These are phyloP conservation scores for Starmerella apis DNA, from an alignment of 805 yeast genomes.

Conservation along the genomic window DNA sequence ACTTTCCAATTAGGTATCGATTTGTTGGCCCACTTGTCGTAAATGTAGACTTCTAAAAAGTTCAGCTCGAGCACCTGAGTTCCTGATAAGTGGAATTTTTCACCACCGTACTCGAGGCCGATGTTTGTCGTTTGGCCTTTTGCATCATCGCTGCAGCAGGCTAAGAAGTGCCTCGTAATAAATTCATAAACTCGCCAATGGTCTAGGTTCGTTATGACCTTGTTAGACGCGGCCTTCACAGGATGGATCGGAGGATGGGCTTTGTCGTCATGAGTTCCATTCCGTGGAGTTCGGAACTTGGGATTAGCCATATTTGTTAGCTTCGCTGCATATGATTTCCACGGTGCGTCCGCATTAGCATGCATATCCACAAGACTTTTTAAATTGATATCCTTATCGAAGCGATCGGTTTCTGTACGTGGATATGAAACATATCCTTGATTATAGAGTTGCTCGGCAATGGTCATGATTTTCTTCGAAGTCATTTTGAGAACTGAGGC, in stretches of 20 bases:
- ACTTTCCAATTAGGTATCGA: conserved; percentile 53
- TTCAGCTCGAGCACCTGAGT: conserved; percentile 61
- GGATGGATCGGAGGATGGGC: conserved; percentile 99
- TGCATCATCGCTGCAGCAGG: conserved; percentile 88
- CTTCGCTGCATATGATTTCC: conserved; percentile 62
- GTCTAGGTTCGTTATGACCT: conserved; percentile 30
- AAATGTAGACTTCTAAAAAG: conserved; percentile 69
- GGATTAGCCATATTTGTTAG: conserved; percentile 33
- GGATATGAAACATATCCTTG: conserved; percentile 87
- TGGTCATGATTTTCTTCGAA: conserved; percentile 64
- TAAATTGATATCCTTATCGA: conserved; percentile 69
- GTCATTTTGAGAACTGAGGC: conserved; percentile 60
- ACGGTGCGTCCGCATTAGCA: conserved; percentile 30
- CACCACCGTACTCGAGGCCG: conserved; percentile 66
- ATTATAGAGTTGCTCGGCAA: conserved; percentile 78
- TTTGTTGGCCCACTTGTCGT: conserved; percentile 60
- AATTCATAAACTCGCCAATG: conserved; percentile 68
- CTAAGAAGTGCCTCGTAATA: conserved; percentile 74
- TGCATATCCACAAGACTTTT: conserved; percentile 53
- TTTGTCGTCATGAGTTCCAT: conserved; percentile 77
- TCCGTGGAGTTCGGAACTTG: conserved; percentile 56
- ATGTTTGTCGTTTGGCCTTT: conserved; percentile 59
- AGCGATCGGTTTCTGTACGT: conserved; percentile 90
- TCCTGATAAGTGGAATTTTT: conserved; percentile 63
- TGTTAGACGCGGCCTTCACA: conserved; percentile 31